Conservation (phyloP, 441 rosid genomes). For the Manihot esculenta region DNA sequence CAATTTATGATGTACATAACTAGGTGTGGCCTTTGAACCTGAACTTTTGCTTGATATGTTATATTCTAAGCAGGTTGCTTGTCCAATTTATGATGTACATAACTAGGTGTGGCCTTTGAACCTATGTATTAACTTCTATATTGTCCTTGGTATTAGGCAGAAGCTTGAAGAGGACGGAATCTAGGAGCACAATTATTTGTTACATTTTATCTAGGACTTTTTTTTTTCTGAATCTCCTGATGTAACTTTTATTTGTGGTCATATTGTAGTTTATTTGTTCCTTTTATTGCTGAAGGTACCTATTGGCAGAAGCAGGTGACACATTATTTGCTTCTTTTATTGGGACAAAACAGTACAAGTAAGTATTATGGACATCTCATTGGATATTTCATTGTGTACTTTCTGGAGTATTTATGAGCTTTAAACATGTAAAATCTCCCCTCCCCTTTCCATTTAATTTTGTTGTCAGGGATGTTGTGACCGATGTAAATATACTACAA, state of each 20-base stretch:
- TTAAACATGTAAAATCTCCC: slow-evolving; percentile 7
- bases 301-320: slow-evolving; percentile 95
- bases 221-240: background rate
- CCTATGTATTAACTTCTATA: background rate
- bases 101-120: background rate
- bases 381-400: slow-evolving; percentile 12
- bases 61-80: background rate
- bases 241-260: background rate
- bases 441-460: slow-evolving; percentile 10
- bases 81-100: background rate
- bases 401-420: slow-evolving; percentile 15
- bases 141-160: background rate
- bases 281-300: slow-evolving; percentile 52
- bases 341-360: slow-evolving; percentile 96
- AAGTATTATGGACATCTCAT: slow-evolving; percentile 32
- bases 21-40: background rate
- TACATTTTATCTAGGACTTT: background rate
- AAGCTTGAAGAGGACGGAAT: background rate
- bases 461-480: slow-evolving; percentile 81
- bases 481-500: slow-evolving; percentile 95
- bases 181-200: background rate
- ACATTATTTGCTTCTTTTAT: slow-evolving; percentile 95
- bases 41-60: background rate
- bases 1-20: background rate
- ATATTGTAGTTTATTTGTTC: slow-evolving; percentile 1